These are phyloP conservation scores for Ensete glaucum DNA, from an alignment of 176 grass and related monocot genomes.

Conservation along the genomic window DNA sequence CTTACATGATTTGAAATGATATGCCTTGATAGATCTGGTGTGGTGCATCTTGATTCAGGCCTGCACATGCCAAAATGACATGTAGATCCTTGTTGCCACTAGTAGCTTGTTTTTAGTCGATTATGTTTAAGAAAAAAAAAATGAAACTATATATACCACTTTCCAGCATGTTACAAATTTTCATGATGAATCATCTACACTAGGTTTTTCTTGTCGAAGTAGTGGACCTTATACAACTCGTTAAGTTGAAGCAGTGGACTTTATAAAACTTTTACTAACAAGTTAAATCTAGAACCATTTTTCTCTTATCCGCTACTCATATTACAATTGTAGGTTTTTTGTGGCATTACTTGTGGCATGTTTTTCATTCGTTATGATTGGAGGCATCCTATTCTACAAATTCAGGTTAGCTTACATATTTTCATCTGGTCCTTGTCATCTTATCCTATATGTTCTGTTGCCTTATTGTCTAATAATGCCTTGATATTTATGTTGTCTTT, in stretches of 20 bases:
- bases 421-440: constrained; percentile 6
- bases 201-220: neutral
- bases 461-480: neutral
- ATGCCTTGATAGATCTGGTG: too few species aligned
- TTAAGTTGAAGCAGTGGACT: neutral
- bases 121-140: too few species aligned
- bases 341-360: constrained; percentile 69
- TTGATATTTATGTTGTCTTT: neutral
- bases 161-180: too few species aligned
- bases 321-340: constrained; percentile 45
- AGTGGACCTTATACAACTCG: too few species aligned
- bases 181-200: too few species aligned
- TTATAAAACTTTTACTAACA: neutral
- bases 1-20: too few species aligned
- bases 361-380: constrained; percentile 73
- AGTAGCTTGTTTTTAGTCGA: too few species aligned
- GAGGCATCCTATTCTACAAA: constrained; percentile 86
- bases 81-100: too few species aligned
- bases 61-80: too few species aligned
- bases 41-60: too few species aligned
- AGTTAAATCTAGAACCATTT: neutral
- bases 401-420: constrained; percentile 42
- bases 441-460: neutral
- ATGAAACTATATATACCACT: too few species aligned
- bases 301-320: neutral